Evolutionary conservation across 768 basidiomycete genomes (phyloP).

Genomic region (Lentinula detonsa): DNA sequence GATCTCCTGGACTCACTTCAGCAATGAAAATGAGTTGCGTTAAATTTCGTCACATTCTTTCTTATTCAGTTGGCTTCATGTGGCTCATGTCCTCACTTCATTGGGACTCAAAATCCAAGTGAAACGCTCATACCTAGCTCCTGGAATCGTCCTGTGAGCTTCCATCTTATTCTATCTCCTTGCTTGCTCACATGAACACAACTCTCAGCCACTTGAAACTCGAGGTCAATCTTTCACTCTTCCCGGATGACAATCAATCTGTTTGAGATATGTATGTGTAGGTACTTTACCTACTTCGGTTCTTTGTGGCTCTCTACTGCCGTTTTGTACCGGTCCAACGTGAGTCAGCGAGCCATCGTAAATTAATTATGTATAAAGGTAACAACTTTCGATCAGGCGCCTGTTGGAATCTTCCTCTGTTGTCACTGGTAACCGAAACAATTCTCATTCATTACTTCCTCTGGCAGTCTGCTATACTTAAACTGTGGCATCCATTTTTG

Average conservation of each 20-base stretch:
- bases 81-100: neutral
- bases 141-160: neutral
- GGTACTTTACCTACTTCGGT: constrained; percentile 6
- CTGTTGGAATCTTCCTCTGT: neutral
- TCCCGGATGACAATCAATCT: neutral
- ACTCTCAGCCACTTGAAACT: neutral
- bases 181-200: constrained; percentile 4
- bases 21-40: neutral
- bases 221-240: neutral
- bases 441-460: neutral
- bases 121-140: neutral
- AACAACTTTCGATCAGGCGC: neutral
- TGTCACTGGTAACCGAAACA: constrained; percentile 4
- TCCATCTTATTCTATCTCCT: neutral
- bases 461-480: neutral
- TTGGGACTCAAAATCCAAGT: neutral
- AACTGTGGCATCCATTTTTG: neutral
- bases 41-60: neutral
- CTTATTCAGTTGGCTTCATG: neutral
- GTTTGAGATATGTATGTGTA: constrained; percentile 1
- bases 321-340: neutral
- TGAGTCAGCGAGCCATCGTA: neutral
- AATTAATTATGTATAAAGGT: constrained; percentile 1
- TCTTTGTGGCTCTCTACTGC: neutral
- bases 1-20: neutral